These are phyloP conservation scores for Cercospora brassicicola DNA, from an alignment of 2,329 filamentous ascomycete genomes.

Conservation along the genomic window DNA sequence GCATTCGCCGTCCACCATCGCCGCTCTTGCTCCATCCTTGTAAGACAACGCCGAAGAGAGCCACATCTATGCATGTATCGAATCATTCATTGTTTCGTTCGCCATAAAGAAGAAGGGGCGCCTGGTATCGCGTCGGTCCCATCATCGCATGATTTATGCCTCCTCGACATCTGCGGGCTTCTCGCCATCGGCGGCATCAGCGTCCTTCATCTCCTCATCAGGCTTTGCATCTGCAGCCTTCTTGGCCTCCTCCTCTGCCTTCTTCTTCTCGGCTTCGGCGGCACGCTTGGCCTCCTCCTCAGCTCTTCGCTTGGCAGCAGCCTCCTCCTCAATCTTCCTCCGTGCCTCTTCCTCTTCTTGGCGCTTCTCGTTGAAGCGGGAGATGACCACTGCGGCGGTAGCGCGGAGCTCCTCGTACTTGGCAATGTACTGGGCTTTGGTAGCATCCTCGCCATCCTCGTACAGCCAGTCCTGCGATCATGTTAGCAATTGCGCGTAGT, in stretches of 20 bases:
- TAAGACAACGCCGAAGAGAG: slow-evolving; percentile 13
- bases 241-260: slow-evolving; percentile 49
- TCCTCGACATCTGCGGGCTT: slow-evolving; percentile 35
- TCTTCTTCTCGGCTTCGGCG: slow-evolving; percentile 67
- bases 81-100: slow-evolving; percentile 1
- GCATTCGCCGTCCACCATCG: slow-evolving; percentile 7
- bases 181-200: slow-evolving; percentile 36
- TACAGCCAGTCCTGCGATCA: slow-evolving; percentile 86
- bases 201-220: slow-evolving; percentile 63
- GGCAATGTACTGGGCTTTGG: slow-evolving; percentile 87
- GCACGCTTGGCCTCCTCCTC: slow-evolving; percentile 74
- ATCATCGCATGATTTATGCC: slow-evolving; percentile 21
- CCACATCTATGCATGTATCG: slow-evolving; percentile 18
- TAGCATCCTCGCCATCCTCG: slow-evolving; percentile 91
- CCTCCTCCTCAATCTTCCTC: slow-evolving; percentile 65
- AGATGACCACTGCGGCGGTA: slow-evolving; percentile 84
- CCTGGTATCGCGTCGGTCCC: slow-evolving; percentile 17
- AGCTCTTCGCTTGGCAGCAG: slow-evolving; percentile 60
- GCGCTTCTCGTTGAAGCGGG: slow-evolving; percentile 93
- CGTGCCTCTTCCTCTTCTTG: slow-evolving; percentile 79
- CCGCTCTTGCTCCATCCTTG: not conserved
- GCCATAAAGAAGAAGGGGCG: slow-evolving; percentile 6
- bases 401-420: slow-evolving; percentile 96
- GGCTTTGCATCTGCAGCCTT: slow-evolving; percentile 46
- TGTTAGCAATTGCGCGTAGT: slow-evolving; percentile 10